phyloP scores from a whole-genome alignment of 176 grass and related monocot species.

The Carex scoparia region DNA sequence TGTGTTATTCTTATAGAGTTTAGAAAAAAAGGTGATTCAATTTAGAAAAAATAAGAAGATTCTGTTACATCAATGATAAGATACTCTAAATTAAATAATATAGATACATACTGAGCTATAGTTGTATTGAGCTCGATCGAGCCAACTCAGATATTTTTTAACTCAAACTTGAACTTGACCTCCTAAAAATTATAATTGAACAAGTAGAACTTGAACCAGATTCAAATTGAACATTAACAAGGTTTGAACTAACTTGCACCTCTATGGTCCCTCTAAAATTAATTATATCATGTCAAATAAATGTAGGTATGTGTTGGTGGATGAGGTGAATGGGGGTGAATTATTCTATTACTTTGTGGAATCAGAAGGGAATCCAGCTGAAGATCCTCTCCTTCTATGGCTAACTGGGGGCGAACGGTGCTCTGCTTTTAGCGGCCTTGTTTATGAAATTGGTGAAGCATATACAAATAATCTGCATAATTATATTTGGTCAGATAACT shows the following conservation, averaged over 20 bases:
- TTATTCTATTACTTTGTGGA: constrained; percentile 66
- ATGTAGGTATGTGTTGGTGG: constrained; percentile 40
- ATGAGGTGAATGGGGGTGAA: constrained; percentile 31
- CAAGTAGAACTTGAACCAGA: background rate
- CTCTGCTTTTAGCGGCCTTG: constrained; percentile 25
- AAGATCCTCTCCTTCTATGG: constrained; percentile 36
- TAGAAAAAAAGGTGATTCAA: background rate
- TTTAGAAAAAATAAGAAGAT: background rate
- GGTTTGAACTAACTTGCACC: background rate
- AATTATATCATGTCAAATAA: background rate
- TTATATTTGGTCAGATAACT: background rate
- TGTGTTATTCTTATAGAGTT: background rate
- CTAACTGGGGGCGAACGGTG: constrained; percentile 38
- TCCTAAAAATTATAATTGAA: background rate
- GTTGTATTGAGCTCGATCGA: background rate
- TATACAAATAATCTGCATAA: background rate
- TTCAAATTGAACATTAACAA: background rate
- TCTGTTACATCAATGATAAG: background rate
- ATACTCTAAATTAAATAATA: background rate
- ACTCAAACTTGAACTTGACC: background rate
- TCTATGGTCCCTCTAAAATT: background rate
- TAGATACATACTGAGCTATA: background rate
- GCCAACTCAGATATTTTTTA: background rate
- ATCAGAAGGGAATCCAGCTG: constrained; percentile 39
- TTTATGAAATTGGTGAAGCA: constrained; percentile 30